phyloP scores from a whole-genome alignment of 257 asterid genomes.

The Dorcoceras hygrometricum region DNA sequence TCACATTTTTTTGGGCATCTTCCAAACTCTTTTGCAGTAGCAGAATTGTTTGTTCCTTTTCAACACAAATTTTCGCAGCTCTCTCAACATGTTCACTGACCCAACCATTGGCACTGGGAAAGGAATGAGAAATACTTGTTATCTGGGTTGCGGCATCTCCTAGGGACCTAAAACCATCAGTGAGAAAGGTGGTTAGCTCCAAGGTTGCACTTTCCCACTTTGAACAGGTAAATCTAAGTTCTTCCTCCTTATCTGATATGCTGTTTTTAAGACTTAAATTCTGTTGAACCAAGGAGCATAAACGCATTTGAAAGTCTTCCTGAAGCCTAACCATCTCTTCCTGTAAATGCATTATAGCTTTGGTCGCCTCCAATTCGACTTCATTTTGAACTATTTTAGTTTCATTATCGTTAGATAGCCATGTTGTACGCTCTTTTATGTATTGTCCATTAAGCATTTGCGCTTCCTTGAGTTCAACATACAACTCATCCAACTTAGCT shows the following conservation, averaged over 20 bases:
- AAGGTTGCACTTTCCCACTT: slow-evolving; percentile 89
- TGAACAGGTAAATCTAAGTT: slow-evolving; percentile 43
- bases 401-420: slow-evolving; percentile 41
- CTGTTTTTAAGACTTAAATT: slow-evolving; percentile 47
- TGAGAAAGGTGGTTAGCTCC: slow-evolving; percentile 75
- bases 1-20: slow-evolving; percentile 64
- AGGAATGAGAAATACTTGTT: slow-evolving; percentile 54
- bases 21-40: slow-evolving; percentile 63
- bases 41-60: slow-evolving; percentile 69
- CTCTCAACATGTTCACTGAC: slow-evolving; percentile 63
- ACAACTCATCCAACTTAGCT: slow-evolving; percentile 49
- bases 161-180: slow-evolving; percentile 74
- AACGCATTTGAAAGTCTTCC: slow-evolving; percentile 48
- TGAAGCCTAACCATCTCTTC: slow-evolving; percentile 63
- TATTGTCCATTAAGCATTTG: slow-evolving; percentile 36
- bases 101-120: slow-evolving; percentile 64
- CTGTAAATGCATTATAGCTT: slow-evolving; percentile 60
- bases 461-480: slow-evolving; percentile 48
- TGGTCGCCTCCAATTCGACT: slow-evolving; percentile 69
- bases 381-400: slow-evolving; percentile 50
- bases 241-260: slow-evolving; percentile 62
- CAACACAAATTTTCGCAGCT: slow-evolving; percentile 64
- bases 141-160: slow-evolving; percentile 68
- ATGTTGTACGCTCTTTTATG: slow-evolving; percentile 42
- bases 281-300: slow-evolving; percentile 62